Evolutionary conservation across 2,329 filamentous ascomycete species (phyloP), one percentile per base, ranked within the genome.

Genomic region (Aureobasidium pullulans): DNA sequence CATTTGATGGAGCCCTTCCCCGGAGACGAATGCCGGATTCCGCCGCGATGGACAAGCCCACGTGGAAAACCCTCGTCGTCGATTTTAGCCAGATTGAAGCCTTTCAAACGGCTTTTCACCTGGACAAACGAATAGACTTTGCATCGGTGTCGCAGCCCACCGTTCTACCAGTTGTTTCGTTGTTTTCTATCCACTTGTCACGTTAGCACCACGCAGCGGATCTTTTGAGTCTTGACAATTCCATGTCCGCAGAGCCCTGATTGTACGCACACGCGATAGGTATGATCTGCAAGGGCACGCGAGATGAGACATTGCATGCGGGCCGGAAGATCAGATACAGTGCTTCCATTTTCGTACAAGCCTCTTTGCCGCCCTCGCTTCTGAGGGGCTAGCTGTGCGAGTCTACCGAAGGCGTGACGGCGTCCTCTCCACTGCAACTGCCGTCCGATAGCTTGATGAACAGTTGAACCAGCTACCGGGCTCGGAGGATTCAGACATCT

Each of bases 241-340:
- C 23, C 23, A 23, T 23, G 23, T 23, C 3, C 23, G 23, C 23
- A 23, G 23, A 23, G 23, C 23, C 23, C 23, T 23, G 23, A 23
- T 23, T 23, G 23, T 23, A 23, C 23, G 23, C 23, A 23, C 23
- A 23, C 23, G 23, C 23, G 23, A 23, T 23, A 23, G 23, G 19
- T 4, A 6, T 11, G 47, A 49, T 49, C 47, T 49, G 16, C 47
- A 49, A 37, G 32, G 11, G 32, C 31, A 36, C n/a, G 29, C 13
- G 29, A 48, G 44, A 48, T 48, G n/a, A 32, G 29, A 32, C 44
- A 16, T 48, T 8, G 36, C 28, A 15, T 19, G 37, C 50, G 50
- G 50, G 7, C 50, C 50, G 50, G 50, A 23, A 54, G 50, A 54
- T 54, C 37, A 54, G 39, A 54, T 43, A 43, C 19, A 42, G 15